Evolutionary conservation across 208 protist genomes (phyloP), one percentile per base, ranked within the genome.

Genomic region (Trypanosoma caninum): DNA sequence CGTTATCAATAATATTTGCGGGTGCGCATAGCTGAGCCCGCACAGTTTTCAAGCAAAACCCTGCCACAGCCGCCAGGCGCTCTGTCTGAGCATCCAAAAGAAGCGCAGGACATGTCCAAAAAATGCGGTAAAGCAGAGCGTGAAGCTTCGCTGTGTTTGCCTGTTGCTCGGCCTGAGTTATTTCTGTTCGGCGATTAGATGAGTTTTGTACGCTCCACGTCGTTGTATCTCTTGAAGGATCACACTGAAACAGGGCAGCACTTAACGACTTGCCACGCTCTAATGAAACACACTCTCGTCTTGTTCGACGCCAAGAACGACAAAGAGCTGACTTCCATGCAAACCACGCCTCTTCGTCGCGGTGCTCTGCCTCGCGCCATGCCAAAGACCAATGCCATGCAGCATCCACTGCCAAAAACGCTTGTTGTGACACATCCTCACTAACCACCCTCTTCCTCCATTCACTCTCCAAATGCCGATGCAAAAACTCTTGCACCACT

Each of bases 331-430:
- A 65, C 16, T 41, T 51, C 59, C 59, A 65, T 20, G 1, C 35
- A 30, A 65, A 16, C 59, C 59, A 65, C 18, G 31, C 59, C 47
- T 65, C 59, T 22, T 55, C 47, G 37, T 65, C 59, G 20, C 47
- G 45, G 25, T 33, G 46, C 5, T 55, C 22, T 31, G 59, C 59
- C 23, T 53, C 5, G 16, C 47, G 47, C 59, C 46, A 65, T 7
- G 47, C 59, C 45, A 16, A 11, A 13, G 47, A 56, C 59, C 59
- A 65, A 16, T 28, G 25, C 13, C 23, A 33, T 16, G 11, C 47
- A 20, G 27, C 3, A 16, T 59, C 54, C 14, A 34, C 37, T 30
- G 18, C 20, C 9, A 25, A n/a, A 23, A 40, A 48, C 37, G 27
- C 46, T 13, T 22, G 2, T 6, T 9, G n/a, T 48, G 35, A 48